Base-by-base conservation (phyloP, 2,329 filamentous ascomycete species). In the Daldinia sp. region DNA sequence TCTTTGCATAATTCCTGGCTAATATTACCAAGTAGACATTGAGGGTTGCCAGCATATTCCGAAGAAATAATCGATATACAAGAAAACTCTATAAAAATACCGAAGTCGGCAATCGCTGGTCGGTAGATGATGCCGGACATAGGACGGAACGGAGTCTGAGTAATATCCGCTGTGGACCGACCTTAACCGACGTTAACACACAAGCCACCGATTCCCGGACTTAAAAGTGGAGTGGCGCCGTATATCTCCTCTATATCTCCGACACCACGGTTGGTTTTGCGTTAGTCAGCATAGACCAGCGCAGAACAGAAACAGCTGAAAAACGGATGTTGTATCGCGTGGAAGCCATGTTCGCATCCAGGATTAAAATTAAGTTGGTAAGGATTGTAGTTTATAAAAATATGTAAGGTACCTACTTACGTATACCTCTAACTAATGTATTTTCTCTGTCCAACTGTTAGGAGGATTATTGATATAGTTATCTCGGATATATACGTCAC, bases 271-370 rank as follows among this genome's bases (percentile, higher is more conserved):
- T 35, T 9, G 10, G 30, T 46, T n/a, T 9, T 23, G 15, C 35
- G 35, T 20, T 33, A 9, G 33, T 35, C 33, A 35, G 50, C 30
- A 37, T 54, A 12, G 46, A n/a, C 46, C 26, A 33, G 15, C 46
- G 46, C 23, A 50, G 13, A 50, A 39, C 12, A n/a, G 33, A n/a
- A 50, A 50, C 41, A 51, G 42, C 57, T 60, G 55, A 7, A 65
- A 55, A 60, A 56, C 56, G 20, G 35, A 18, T n/a, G 56, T 60
- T 56, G 48, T 7, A 54, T 60, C 50, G 48, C 48, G 62, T 60
- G 48, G 33, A 48, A 50, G 26, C 28, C 23, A 50, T 50, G 15
- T 26, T 35, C 10, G 42, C 42, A 39, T 51, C 50, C 57, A 57
- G 63, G 41, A 42, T 42, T 30, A 50, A 4, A 50, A 10, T n/a